phyloP scores from a whole-genome alignment of 2,329 filamentous ascomycete species.

The Alternaria gaisen region DNA sequence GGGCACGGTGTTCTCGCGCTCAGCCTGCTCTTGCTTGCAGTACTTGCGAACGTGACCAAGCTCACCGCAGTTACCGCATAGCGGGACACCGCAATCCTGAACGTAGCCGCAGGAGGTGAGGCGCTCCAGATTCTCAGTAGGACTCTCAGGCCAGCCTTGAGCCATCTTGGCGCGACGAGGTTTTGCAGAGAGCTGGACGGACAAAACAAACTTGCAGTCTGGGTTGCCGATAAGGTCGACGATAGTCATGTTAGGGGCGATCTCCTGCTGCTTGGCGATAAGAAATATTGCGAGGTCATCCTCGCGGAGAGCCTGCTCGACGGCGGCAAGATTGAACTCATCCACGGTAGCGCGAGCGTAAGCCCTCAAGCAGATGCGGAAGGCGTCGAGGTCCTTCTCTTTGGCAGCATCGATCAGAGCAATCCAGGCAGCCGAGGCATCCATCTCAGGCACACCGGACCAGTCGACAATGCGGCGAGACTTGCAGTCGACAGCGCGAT shows the following conservation, averaged over 20 bases:
- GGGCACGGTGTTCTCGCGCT: constrained; percentile 54
- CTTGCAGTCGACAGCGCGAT: constrained; percentile 59
- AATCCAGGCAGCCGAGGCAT: constrained; percentile 61
- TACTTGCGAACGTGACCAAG: constrained; percentile 68
- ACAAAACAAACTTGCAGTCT: constrained; percentile 70
- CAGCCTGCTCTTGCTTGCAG: constrained; percentile 67
- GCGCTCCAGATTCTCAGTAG: constrained; percentile 69
- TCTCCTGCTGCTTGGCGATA: constrained; percentile 61
- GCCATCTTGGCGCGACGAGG: constrained; percentile 63
- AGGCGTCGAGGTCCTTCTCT: constrained; percentile 60
- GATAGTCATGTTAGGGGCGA: constrained; percentile 56
- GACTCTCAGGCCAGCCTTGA: constrained; percentile 66
- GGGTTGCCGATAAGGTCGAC: constrained; percentile 65
- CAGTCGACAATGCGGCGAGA: constrained; percentile 50
- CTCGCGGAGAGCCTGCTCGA: constrained; percentile 62
- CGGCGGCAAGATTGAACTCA: constrained; percentile 54
- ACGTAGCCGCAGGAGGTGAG: constrained; percentile 72
- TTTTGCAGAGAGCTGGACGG: constrained; percentile 68
- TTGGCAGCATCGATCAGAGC: constrained; percentile 59
- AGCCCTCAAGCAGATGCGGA: constrained; percentile 57
- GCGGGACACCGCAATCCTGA: constrained; percentile 65
- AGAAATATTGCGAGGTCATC: constrained; percentile 59
- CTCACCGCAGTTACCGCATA: constrained; percentile 71
- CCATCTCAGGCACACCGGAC: constrained; percentile 56
- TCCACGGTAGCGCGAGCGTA: constrained; percentile 57